A percentile compares a stretch with the other conserved stretches of the same genome.
phyloP scores from a whole-genome alignment of 2,329 filamentous ascomycete species.

The Corynespora cassiicola region DNA sequence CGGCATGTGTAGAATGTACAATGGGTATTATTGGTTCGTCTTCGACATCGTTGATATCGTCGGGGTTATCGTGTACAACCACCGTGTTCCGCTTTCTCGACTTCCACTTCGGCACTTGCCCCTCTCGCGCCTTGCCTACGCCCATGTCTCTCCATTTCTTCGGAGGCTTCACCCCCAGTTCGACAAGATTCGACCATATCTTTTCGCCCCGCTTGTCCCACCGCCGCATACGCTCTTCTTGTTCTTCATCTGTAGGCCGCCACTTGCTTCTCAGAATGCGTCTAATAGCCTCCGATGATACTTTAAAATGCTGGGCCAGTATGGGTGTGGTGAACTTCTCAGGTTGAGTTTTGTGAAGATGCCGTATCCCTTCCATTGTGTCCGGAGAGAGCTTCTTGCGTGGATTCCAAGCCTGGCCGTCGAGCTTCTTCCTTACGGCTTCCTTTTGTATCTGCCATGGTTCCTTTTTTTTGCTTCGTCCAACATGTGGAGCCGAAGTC shows the following conservation, averaged over 20 bases:
- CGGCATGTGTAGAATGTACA: too few relatives aligned
- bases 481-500: too few relatives aligned
- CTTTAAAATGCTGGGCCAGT: constrained; percentile 79
- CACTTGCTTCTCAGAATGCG: constrained; percentile 85
- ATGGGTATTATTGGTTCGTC: neutral
- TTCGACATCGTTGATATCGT: neutral
- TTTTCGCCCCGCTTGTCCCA: constrained; percentile 57
- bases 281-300: constrained; percentile 87
- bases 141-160: constrained; percentile 59
- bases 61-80: constrained; percentile 34
- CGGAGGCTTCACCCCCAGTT: constrained; percentile 62
- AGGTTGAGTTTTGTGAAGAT: constrained; percentile 79
- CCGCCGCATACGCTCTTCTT: constrained; percentile 49
- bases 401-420: constrained; percentile 77
- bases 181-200: constrained; percentile 57
- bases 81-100: constrained; percentile 33
- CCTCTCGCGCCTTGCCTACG: constrained; percentile 39
- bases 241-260: constrained; percentile 61
- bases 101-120: constrained; percentile 43
- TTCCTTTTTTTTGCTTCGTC: constrained; percentile 45
- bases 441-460: constrained; percentile 79
- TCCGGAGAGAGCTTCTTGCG: constrained; percentile 89
- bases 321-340: constrained; percentile 75
- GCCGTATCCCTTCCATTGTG: constrained; percentile 86
- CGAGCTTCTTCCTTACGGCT: constrained; percentile 78